Evolutionary conservation across 805 yeast species (phyloP).

Genomic region (Candida endomychidarum): DNA sequence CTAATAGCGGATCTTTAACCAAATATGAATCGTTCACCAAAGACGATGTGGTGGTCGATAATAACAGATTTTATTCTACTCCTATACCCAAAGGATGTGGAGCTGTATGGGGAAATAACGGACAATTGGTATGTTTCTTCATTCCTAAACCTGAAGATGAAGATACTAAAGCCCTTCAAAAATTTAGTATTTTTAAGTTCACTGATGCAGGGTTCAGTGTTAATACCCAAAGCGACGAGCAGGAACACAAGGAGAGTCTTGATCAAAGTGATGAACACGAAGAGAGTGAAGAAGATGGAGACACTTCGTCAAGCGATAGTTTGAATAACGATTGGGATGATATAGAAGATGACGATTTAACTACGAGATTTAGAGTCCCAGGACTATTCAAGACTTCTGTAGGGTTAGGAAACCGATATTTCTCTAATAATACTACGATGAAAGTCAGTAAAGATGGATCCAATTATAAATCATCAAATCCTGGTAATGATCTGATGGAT

Average conservation of each 20-base stretch:
- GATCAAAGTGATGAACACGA: slow-evolving; percentile 20
- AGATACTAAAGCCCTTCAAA: slow-evolving; percentile 43
- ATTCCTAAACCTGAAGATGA: slow-evolving; percentile 44
- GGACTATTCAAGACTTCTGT: slow-evolving; percentile 45
- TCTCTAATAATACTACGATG: slow-evolving; percentile 21
- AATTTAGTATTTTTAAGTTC: slow-evolving; percentile 44
- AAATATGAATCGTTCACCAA: slow-evolving; percentile 7
- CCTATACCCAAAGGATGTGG: slow-evolving; percentile 95
- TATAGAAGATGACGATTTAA: slow-evolving; percentile 55
- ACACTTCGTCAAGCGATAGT: slow-evolving; percentile 50
- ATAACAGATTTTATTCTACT: slow-evolving; percentile 61
- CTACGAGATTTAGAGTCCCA: slow-evolving; percentile 49
- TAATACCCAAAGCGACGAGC: slow-evolving; percentile 16
- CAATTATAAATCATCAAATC: slow-evolving; percentile 35
- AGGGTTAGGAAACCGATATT: slow-evolving; percentile 37
- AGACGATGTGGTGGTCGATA: slow-evolving; percentile 3
- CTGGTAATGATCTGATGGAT: slow-evolving; percentile 27
- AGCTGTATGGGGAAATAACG: slow-evolving; percentile 80
- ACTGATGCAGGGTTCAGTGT: slow-evolving; percentile 53
- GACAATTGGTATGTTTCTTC: slow-evolving; percentile 80
- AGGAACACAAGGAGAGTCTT: slow-evolving; percentile 17
- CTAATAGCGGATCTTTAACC: slow-evolving; percentile 20
- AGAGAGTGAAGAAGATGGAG: slow-evolving; percentile 18
- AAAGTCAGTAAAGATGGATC: slow-evolving; percentile 26
- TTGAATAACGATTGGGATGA: slow-evolving; percentile 70